phyloP scores from a whole-genome alignment of 495 filamentous ascomycete species.

The Xylaria nigripes region DNA sequence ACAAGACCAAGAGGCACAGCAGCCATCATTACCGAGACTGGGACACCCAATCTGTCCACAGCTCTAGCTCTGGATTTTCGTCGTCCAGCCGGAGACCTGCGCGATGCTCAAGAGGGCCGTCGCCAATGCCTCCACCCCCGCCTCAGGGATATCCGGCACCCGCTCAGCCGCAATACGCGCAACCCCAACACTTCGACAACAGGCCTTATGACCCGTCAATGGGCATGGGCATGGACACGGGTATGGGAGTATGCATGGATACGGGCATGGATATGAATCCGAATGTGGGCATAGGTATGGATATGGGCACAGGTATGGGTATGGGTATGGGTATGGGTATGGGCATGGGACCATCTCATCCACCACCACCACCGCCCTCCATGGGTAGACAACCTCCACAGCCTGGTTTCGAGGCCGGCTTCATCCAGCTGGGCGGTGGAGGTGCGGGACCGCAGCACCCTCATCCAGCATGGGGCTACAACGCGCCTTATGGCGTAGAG shows the following conservation, averaged over 20 bases:
- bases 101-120: constrained; percentile 1
- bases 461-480: constrained; percentile 1
- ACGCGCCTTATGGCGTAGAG: background rate
- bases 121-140: constrained; percentile 4
- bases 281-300: background rate
- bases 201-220: background rate
- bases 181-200: constrained; percentile 11
- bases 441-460: constrained; percentile 7
- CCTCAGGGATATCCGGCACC: background rate
- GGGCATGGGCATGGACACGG: background rate
- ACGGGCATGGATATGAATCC: background rate
- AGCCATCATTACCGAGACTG: constrained; percentile 3
- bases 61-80: constrained; percentile 7
- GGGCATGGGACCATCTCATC: constrained; percentile 4
- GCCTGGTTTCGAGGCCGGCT: constrained; percentile 21
- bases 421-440: constrained; percentile 21
- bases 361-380: constrained; percentile 1
- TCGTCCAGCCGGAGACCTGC: constrained; percentile 10
- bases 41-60: constrained; percentile 2
- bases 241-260: background rate
- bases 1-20: constrained; percentile 18
- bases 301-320: background rate
- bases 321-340: constrained; percentile 1
- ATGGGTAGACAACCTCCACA: constrained; percentile 15
- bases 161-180: constrained; percentile 2